These are phyloP conservation scores for Begonia masoniana DNA, from an alignment of 306 rosid genomes.

Conservation along the genomic window DNA sequence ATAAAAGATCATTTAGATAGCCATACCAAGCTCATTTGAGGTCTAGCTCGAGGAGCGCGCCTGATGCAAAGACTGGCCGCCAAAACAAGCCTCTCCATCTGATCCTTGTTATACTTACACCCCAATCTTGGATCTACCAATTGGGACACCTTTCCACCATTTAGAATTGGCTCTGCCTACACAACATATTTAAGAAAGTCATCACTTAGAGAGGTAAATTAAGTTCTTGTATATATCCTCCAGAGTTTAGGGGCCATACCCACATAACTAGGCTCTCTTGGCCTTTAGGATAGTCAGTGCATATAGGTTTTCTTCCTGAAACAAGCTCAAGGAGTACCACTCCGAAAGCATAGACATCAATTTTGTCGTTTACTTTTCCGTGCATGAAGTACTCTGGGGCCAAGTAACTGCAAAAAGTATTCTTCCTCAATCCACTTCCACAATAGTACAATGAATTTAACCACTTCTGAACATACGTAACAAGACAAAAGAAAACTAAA, in stretches of 20 bases:
- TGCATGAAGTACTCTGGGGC: constrained; percentile 98
- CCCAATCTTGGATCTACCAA: constrained; percentile 69
- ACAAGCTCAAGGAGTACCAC: constrained; percentile 93
- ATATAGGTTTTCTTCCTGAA: constrained; percentile 90
- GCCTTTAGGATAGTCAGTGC: constrained; percentile 63
- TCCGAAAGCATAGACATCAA: constrained; percentile 86
- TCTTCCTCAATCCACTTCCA: too few relatives aligned
- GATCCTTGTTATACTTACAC: constrained; percentile 38
- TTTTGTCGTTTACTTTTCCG: constrained; percentile 80
- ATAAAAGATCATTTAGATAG: neutral
- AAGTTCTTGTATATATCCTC: neutral
- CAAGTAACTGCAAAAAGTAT: constrained; percentile 53
- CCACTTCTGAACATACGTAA: too few relatives aligned
- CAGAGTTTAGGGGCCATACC: constrained; percentile 41
- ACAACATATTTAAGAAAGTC: constrained; percentile 4
- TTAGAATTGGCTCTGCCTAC: constrained; percentile 84
- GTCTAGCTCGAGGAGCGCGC: constrained; percentile 83
- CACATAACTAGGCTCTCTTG: constrained; percentile 93
- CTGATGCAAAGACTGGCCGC: constrained; percentile 84
- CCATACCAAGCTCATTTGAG: constrained; percentile 80
- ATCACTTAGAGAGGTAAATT: constrained; percentile 9
- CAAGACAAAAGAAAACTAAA: too few relatives aligned
- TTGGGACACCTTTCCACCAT: constrained; percentile 50
- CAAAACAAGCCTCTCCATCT: constrained; percentile 68
- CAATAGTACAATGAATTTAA: too few relatives aligned